Evolutionary conservation across 768 basidiomycete species (phyloP).

Genomic region (Lentinula edodes): DNA sequence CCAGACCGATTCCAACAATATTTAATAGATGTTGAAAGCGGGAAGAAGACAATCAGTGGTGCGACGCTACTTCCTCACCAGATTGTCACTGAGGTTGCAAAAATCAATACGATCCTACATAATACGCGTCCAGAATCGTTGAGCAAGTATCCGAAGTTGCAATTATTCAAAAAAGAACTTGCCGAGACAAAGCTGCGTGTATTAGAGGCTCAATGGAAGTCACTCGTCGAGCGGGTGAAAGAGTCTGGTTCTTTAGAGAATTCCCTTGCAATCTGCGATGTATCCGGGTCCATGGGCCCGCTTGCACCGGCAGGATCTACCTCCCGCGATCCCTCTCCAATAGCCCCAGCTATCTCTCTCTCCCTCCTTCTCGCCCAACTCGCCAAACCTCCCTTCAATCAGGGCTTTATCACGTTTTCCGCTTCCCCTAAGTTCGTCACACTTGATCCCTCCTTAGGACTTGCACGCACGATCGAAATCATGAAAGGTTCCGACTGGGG

Average conservation of each 20-base stretch:
- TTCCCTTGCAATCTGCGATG: constrained; percentile 65
- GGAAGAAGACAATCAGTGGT: constrained; percentile 53
- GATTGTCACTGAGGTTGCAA: constrained; percentile 37
- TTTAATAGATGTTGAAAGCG: constrained; percentile 49
- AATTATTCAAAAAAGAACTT: constrained; percentile 22
- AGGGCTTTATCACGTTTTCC: constrained; percentile 69
- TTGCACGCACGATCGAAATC: constrained; percentile 28
- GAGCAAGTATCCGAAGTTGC: constrained; percentile 17
- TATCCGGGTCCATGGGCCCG: constrained; percentile 67
- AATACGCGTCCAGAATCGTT: not conserved
- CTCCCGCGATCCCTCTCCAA: constrained; percentile 29
- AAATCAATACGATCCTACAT: not conserved
- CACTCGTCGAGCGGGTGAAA: constrained; percentile 47
- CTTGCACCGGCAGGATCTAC: constrained; percentile 9
- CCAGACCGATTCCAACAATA: constrained; percentile 52
- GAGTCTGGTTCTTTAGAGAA: constrained; percentile 55
- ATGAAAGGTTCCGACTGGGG: constrained; percentile 40
- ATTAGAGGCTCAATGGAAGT: constrained; percentile 62
- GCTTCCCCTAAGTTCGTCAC: constrained; percentile 38
- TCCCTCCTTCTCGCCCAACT: constrained; percentile 61
- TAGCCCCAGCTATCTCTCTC: constrained; percentile 58
- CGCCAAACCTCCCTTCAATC: constrained; percentile 58
- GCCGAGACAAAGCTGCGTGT: constrained; percentile 36
- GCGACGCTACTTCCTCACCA: constrained; percentile 65
- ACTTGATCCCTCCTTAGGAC: constrained; percentile 36